Percentiles rank a stretch among this genome's conserved stretches.
Evolutionary conservation across 331 rosid species (phyloP).

Genomic region (Prunus yedoensis): DNA sequence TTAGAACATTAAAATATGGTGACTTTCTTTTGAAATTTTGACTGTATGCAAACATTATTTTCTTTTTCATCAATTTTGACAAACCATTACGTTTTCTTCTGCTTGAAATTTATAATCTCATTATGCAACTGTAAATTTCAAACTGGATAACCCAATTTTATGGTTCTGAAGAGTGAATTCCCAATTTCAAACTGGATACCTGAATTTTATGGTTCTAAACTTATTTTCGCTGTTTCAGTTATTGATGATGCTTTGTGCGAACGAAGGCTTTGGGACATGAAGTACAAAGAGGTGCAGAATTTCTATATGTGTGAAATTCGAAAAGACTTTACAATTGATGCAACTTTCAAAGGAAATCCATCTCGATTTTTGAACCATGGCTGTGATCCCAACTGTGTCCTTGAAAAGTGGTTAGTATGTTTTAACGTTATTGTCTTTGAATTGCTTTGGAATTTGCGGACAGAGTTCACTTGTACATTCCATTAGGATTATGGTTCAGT

Average conservation of each 20-base stretch:
- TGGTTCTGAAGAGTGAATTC: too few relatives aligned
- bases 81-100: too few relatives aligned
- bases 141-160: too few relatives aligned
- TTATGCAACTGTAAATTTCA: too few relatives aligned
- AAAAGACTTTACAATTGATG: conserved; percentile 93
- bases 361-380: conserved; percentile 91
- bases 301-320: conserved; percentile 95
- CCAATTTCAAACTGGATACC: too few relatives aligned
- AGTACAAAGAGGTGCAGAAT: conserved; percentile 65
- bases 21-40: not conserved
- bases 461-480: not conserved
- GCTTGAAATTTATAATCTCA: too few relatives aligned
- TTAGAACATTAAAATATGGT: not conserved
- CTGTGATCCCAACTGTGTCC: conserved; percentile 88
- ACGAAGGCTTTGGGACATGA: conserved; percentile 93
- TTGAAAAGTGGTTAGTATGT: conserved; percentile 86
- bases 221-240: conserved; percentile 47
- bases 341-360: conserved; percentile 89
- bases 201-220: too few relatives aligned
- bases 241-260: conserved; percentile 83
- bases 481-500: not conserved
- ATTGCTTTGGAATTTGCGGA: conserved; percentile 9
- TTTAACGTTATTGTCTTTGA: not conserved
- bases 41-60: too few relatives aligned
- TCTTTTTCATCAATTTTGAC: too few relatives aligned